A percentile compares a stretch with the other conserved stretches of the same genome.
These are phyloP conservation scores for Dentipellis fragilis DNA, from an alignment of 768 basidiomycete species.

Conservation along the genomic window DNA sequence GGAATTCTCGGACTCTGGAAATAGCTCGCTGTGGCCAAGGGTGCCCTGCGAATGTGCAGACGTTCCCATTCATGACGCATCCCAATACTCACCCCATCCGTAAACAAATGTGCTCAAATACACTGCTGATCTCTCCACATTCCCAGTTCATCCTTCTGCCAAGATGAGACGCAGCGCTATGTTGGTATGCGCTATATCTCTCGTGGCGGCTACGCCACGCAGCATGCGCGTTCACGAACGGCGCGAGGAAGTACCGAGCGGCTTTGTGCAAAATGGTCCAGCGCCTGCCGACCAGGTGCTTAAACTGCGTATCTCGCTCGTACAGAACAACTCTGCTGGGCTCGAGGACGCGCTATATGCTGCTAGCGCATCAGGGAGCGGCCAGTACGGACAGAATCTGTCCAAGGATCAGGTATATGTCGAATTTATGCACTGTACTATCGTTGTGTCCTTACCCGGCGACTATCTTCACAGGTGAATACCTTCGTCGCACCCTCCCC, in stretches of 20 bases:
- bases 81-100: too few species aligned
- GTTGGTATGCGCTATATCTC: neutral
- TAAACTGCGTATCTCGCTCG: neutral
- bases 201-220: neutral
- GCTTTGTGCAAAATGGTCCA: neutral
- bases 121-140: neutral
- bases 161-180: neutral
- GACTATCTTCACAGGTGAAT: neutral
- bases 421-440: too few species aligned
- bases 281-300: neutral
- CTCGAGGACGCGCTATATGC: neutral
- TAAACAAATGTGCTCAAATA: too few species aligned
- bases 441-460: neutral
- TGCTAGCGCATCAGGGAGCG: neutral
- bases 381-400: neutral
- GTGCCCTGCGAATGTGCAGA: neutral
- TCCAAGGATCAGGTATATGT: neutral
- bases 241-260: neutral
- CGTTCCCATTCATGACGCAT: neutral
- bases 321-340: neutral
- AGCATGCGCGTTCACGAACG: neutral
- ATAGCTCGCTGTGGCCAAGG: neutral
- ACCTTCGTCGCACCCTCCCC: conserved; percentile 4
- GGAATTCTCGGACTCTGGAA: too few species aligned
- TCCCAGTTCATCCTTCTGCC: neutral